A percentile compares a stretch with the other conserved stretches of the same genome.
Conservation (phyloP, 176 grass and related monocot genomes). For the Thinopyrum elongatum region DNA sequence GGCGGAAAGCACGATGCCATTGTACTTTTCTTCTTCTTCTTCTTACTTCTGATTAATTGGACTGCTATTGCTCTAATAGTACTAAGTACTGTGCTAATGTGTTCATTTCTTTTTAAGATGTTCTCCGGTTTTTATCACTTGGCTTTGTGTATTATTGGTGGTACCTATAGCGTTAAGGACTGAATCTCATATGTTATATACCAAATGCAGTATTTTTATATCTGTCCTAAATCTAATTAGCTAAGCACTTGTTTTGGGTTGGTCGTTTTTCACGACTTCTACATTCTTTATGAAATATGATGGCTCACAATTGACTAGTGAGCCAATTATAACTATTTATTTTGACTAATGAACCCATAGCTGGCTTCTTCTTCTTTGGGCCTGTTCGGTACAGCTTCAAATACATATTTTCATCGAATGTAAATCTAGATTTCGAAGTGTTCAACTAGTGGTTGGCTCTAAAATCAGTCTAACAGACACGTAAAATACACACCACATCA, state of each 20-base stretch:
- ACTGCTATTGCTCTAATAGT: neutral
- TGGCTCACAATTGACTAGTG: neutral
- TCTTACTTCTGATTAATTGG: constrained; percentile 25
- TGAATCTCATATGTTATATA: neutral
- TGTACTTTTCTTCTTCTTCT: constrained; percentile 4
- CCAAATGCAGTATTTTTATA: neutral
- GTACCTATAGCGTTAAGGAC: neutral
- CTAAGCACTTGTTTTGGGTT: neutral
- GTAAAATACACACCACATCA: neutral
- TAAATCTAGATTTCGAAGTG: too few species aligned
- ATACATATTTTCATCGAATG: neutral
- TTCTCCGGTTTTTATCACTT: neutral
- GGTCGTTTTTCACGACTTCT: too few species aligned
- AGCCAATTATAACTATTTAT: too few species aligned
- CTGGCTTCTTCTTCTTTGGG: too few species aligned
- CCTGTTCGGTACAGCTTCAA: neutral
- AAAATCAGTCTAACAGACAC: neutral
- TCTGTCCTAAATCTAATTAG: neutral
- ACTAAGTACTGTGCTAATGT: neutral
- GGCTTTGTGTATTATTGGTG: neutral
- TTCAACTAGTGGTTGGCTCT: neutral
- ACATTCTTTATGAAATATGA: neutral
- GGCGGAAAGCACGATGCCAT: neutral
- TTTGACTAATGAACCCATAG: too few species aligned
- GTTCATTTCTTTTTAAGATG: neutral